These are phyloP conservation scores for Conticribra guillardii DNA, from an alignment of 108 stramenopile genomes.

Conservation along the genomic window DNA sequence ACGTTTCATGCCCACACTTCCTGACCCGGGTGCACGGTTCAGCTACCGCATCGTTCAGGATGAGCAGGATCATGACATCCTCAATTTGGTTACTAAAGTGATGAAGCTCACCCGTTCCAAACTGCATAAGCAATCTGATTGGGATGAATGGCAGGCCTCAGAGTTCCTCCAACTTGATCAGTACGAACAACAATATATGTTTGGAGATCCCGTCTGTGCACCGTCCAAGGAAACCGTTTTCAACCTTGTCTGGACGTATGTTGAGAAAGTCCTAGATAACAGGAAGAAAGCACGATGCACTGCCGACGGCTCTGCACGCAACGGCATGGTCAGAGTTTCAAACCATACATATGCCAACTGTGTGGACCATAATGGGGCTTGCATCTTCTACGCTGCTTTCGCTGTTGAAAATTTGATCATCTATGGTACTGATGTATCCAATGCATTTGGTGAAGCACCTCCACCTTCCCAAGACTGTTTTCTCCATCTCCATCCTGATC, in stretches of 20 bases:
- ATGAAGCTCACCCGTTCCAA: background rate
- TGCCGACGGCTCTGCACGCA: background rate
- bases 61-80: too few species aligned
- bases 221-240: background rate
- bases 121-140: background rate
- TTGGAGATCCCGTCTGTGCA: background rate
- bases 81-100: too few species aligned
- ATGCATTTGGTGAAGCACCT: too few species aligned
- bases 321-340: background rate
- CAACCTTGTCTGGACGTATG: background rate
- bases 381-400: too few species aligned
- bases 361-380: background rate
- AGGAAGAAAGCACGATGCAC: slow-evolving; percentile 2
- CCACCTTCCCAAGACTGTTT: background rate
- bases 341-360: slow-evolving; percentile 5
- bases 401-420: background rate
- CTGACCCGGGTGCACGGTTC: too few species aligned
- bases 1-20: too few species aligned
- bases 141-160: background rate
- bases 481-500: too few species aligned
- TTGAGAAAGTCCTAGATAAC: too few species aligned
- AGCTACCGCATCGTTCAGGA: too few species aligned
- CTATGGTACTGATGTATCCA: background rate
- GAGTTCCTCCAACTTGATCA: slow-evolving; percentile 1
- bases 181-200: background rate